A percentile compares a stretch with the other conserved stretches of the same genome.
Evolutionary conservation across 78 protist species (phyloP).

Genomic region (Dictyostelium discoideum): dicty_2.7 NC_007088.5:2817001-2817500

Average conservation of each 20-base stretch:
- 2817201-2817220: not conserved
- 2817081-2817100: not conserved
- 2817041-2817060: not conserved
- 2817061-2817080: not conserved
- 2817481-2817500: not conserved
- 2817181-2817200: not conserved
- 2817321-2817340: not conserved
- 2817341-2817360: not conserved
- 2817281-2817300: not conserved
- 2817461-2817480: not conserved
- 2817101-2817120: not conserved
- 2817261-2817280: not conserved
- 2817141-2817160: not conserved
- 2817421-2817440: not conserved
- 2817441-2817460: not conserved
- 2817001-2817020: not conserved
- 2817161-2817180: not conserved
- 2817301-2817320: not conserved
- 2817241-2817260: not conserved
- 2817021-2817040: constrained; percentile 22
- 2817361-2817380: constrained; percentile 13
- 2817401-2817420: constrained; percentile 6
- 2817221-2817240: not conserved
- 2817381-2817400: not conserved
- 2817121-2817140: not conserved